phyloP scores from a whole-genome alignment of 805 yeast species.

The Kregervanrija fluxuum region DNA sequence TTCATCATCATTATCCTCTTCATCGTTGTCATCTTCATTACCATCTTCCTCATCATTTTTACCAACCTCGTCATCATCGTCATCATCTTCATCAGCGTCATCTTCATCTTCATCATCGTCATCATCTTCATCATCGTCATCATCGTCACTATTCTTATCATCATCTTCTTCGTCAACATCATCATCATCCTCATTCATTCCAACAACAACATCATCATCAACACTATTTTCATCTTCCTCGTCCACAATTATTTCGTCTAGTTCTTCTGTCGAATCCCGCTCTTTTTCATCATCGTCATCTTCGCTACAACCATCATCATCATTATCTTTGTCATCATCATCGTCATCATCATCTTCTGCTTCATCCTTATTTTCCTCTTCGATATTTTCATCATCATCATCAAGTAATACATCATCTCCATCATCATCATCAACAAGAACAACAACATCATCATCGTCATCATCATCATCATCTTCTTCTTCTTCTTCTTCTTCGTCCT shows the following conservation, averaged over 20 bases:
- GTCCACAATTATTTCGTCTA: conserved; percentile 4
- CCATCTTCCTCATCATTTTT: conserved; percentile 1
- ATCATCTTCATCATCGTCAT: conserved; percentile 5
- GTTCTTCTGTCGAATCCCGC: neutral
- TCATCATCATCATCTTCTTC: conserved; percentile 10
- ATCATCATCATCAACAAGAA: conserved; percentile 1
- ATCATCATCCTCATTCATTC: neutral
- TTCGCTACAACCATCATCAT: conserved; percentile 3
- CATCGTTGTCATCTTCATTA: conserved; percentile 2
- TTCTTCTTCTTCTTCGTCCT: conserved; percentile 4
- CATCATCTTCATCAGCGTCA: conserved; percentile 6
- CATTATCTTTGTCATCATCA: conserved; percentile 4
- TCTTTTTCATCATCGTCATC: neutral
- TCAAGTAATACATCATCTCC: conserved; percentile 6
- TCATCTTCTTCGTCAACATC: conserved; percentile 5
- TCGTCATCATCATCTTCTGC: neutral
- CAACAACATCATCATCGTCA: conserved; percentile 5
- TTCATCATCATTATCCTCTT: conserved; percentile 3
- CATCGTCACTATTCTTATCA: conserved; percentile 8
- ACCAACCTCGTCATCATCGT: conserved; percentile 1
- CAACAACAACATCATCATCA: neutral
- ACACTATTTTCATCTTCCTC: conserved; percentile 3
- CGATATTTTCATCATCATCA: conserved; percentile 6
- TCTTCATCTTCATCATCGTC: conserved; percentile 7
- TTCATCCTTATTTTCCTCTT: conserved; percentile 1